Evolutionary conservation across 2,329 filamentous ascomycete genomes (phyloP).

Genomic region (Alternaria dauci): DNA sequence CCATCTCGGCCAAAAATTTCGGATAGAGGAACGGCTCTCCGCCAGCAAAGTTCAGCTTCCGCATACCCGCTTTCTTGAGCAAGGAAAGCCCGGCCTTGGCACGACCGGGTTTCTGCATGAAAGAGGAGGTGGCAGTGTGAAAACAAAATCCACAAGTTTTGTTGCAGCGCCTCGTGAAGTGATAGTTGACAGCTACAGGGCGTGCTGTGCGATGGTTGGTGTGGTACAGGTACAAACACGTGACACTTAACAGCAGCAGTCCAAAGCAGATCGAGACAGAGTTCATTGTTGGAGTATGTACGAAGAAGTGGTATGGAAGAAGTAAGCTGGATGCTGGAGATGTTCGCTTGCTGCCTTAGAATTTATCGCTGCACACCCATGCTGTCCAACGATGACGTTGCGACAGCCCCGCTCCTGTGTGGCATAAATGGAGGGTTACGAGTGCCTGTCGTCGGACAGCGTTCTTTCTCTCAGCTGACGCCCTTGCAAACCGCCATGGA

Average conservation of each 20-base stretch:
- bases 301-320: background rate
- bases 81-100: constrained; percentile 58
- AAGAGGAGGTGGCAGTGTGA: constrained; percentile 62
- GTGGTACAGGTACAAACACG: background rate
- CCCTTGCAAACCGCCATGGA: background rate
- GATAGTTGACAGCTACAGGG: constrained; percentile 59
- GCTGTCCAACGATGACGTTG: background rate
- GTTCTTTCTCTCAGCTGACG: background rate
- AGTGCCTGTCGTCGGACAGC: background rate
- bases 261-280: constrained; percentile 4
- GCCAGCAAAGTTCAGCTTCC: constrained; percentile 65
- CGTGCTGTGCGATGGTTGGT: background rate
- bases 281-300: constrained; percentile 2
- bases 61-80: constrained; percentile 62
- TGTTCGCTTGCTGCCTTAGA: background rate
- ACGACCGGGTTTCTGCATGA: constrained; percentile 52
- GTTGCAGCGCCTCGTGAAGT: constrained; percentile 60
- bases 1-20: constrained; percentile 54
- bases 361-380: background rate
- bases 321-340: background rate
- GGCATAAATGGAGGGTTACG: constrained; percentile 3
- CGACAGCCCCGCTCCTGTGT: background rate
- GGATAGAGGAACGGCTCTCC: constrained; percentile 65
- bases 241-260: constrained; percentile 1
- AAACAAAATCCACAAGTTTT: constrained; percentile 64